Evolutionary conservation across 805 yeast species (phyloP).

Genomic region (Priceomyces castillae): DNA sequence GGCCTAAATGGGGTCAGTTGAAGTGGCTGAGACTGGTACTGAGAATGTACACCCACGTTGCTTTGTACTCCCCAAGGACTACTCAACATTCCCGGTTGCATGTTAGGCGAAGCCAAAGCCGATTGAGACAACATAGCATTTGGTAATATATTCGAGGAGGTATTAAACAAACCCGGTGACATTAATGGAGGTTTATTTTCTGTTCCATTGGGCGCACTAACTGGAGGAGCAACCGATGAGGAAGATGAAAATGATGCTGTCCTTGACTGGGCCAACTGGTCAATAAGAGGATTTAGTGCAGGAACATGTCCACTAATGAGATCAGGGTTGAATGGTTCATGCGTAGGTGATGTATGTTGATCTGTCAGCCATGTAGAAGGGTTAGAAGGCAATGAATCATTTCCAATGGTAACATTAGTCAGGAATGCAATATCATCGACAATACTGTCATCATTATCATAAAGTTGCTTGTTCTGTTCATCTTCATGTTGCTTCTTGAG

Average conservation of each 20-base stretch:
- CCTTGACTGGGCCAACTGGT: slow-evolving; percentile 34
- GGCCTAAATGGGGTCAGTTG: slow-evolving; percentile 4
- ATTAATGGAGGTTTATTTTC: slow-evolving; percentile 7
- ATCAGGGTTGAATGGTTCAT: not conserved
- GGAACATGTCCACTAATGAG: not conserved
- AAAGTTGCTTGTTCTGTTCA: not conserved
- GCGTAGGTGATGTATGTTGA: not conserved
- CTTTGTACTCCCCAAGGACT: slow-evolving; percentile 5
- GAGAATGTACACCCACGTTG: slow-evolving; percentile 1
- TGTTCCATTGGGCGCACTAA: slow-evolving; percentile 7
- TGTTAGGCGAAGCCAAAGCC: not conserved
- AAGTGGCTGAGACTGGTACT: slow-evolving; percentile 2
- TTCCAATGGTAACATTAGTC: not conserved
- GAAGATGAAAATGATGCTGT: slow-evolving; percentile 16
- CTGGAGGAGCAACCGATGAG: slow-evolving; percentile 2
- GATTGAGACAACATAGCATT: slow-evolving; percentile 1
- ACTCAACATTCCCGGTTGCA: slow-evolving; percentile 1
- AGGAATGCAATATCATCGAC: not conserved
- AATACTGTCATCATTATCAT: not conserved
- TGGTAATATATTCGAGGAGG: slow-evolving; percentile 4
- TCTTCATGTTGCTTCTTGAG: slow-evolving; percentile 1
- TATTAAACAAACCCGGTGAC: slow-evolving; percentile 1
- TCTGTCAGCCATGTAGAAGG: not conserved
- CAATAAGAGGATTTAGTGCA: slow-evolving; percentile 23
- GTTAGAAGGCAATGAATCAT: not conserved